Percentiles rank a stretch among this genome's conserved stretches.
Evolutionary conservation across 106 monocot genomes (phyloP).

Genomic region (Iris macrosiphon): DNA sequence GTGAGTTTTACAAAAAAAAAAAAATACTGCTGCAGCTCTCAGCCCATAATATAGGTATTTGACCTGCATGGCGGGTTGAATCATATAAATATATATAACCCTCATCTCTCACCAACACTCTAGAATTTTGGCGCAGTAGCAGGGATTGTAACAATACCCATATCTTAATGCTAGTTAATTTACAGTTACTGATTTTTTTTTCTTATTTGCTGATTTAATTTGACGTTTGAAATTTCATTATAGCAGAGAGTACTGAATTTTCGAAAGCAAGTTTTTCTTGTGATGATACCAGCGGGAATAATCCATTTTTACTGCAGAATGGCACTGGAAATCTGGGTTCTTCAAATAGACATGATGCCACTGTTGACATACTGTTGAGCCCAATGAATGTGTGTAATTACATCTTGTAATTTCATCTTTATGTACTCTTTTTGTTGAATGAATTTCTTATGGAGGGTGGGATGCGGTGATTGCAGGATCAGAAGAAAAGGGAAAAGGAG

Average conservation of each 20-base stretch:
- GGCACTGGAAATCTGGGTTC: constrained; percentile 23
- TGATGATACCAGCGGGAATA: background rate
- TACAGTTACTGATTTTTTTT: too few relatives aligned
- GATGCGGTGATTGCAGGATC: constrained; percentile 19
- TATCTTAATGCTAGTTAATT: too few relatives aligned
- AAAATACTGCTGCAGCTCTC: too few relatives aligned
- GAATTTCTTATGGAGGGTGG: background rate
- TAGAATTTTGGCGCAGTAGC: too few relatives aligned
- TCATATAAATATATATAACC: too few relatives aligned
- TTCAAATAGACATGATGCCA: constrained; percentile 34
- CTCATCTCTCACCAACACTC: too few relatives aligned
- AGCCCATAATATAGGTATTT: too few relatives aligned
- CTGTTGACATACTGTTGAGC: constrained; percentile 41
- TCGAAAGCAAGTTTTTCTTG: background rate
- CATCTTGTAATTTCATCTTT: background rate
- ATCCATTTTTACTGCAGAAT: constrained; percentile 15
- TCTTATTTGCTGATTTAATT: background rate
- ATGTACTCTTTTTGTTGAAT: background rate
- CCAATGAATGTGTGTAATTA: constrained; percentile 23
- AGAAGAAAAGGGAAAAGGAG: constrained; percentile 51
- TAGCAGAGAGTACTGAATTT: background rate
- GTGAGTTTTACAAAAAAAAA: too few relatives aligned
- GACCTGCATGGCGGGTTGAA: too few relatives aligned
- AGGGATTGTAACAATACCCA: too few relatives aligned
- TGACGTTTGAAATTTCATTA: background rate